Evolutionary conservation across 2,329 filamentous ascomycete species (phyloP).

Genomic region (Byssochlamys sp.): DNA sequence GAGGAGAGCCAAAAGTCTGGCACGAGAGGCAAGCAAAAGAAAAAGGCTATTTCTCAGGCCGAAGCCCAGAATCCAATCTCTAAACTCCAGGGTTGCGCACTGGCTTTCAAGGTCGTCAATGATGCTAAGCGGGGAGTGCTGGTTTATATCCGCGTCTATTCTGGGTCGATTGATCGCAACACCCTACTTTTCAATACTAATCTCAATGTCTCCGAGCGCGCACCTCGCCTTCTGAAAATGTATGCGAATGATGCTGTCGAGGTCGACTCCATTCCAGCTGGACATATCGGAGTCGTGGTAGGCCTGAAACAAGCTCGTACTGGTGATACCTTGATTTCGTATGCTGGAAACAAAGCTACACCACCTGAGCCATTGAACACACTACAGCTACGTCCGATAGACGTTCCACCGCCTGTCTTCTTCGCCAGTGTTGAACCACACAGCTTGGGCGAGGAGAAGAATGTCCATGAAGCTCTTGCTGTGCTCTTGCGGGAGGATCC

Average conservation of each 20-base stretch:
- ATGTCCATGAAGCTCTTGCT: constrained; percentile 64
- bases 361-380: constrained; percentile 61
- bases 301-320: constrained; percentile 87
- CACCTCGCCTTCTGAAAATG: constrained; percentile 75
- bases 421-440: constrained; percentile 87
- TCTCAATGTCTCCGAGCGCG: constrained; percentile 66
- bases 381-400: constrained; percentile 75
- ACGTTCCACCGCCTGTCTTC: constrained; percentile 86
- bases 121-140: constrained; percentile 77
- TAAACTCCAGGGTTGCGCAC: constrained; percentile 59
- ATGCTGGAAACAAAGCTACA: constrained; percentile 53
- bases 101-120: constrained; percentile 88
- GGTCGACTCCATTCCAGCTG: constrained; percentile 66
- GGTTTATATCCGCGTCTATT: constrained; percentile 86
- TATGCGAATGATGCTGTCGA: constrained; percentile 81
- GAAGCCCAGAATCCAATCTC: constrained; percentile 38
- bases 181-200: constrained; percentile 78
- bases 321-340: constrained; percentile 79
- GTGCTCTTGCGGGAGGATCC: constrained; percentile 84
- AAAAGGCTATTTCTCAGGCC: constrained; percentile 34
- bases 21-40: constrained; percentile 34
- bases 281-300: constrained; percentile 87
- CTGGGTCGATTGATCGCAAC: constrained; percentile 66
- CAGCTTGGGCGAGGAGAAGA: constrained; percentile 67
- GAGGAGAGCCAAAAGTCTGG: constrained; percentile 23